A percentile compares a stretch with the other conserved stretches of the same genome.
Evolutionary conservation across 2,329 filamentous ascomycete genomes (phyloP).

Genomic region (Talaromyces sp.): DNA sequence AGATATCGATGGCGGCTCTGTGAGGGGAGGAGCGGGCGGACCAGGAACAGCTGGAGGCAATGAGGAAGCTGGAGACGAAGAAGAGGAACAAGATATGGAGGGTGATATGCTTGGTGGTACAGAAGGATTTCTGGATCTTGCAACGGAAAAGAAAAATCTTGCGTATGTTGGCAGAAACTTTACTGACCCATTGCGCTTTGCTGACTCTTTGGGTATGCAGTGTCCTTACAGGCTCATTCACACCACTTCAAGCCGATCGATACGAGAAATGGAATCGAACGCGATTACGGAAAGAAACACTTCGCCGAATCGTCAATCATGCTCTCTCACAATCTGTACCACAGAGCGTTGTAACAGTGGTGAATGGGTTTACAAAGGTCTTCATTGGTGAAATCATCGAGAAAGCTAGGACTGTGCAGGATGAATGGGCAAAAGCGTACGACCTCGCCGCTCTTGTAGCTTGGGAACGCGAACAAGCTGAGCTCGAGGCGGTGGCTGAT

Average conservation of each 20-base stretch:
- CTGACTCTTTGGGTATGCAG: conserved; percentile 31
- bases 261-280: conserved; percentile 50
- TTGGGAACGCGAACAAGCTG: conserved; percentile 56
- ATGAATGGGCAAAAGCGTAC: conserved; percentile 48
- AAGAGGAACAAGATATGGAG: conserved; percentile 49
- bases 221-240: conserved; percentile 47
- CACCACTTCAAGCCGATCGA: conserved; percentile 45
- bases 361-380: conserved; percentile 63
- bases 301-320: conserved; percentile 61
- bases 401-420: conserved; percentile 60
- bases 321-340: conserved; percentile 66
- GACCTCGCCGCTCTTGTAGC: conserved; percentile 53
- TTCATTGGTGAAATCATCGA: conserved; percentile 66
- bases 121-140: conserved; percentile 46
- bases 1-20: conserved; percentile 32
- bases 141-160: conserved; percentile 51
- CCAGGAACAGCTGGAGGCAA: conserved; percentile 38
- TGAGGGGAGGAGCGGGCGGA: conserved; percentile 19
- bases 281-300: conserved; percentile 49
- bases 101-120: conserved; percentile 45
- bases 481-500: conserved; percentile 31
- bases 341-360: conserved; percentile 60
- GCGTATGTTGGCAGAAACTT: conserved; percentile 34
- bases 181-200: neutral
- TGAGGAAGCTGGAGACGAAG: conserved; percentile 49